phyloP scores from a whole-genome alignment of 345 rosid genomes.

The Eucalyptus erythrocorys region DNA sequence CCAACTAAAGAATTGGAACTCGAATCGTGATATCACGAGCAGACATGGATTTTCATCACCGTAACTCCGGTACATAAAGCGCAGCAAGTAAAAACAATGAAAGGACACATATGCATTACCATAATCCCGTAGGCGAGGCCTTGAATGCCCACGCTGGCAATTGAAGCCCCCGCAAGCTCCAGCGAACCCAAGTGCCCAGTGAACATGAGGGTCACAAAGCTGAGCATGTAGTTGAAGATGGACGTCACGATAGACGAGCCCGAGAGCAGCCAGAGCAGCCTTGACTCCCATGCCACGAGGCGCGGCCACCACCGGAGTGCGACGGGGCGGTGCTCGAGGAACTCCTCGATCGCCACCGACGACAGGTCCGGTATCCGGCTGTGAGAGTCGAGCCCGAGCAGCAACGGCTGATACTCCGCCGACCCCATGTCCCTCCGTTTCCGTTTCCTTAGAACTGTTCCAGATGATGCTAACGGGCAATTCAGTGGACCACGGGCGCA shows the following conservation, averaged over 20 bases:
- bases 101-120: slow-evolving; percentile 16
- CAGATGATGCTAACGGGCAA: neutral
- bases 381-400: slow-evolving; percentile 46
- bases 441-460: neutral
- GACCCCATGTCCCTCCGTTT: slow-evolving; percentile 10
- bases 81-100: neutral
- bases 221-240: slow-evolving; percentile 70
- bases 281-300: slow-evolving; percentile 69
- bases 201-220: slow-evolving; percentile 71
- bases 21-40: neutral
- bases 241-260: slow-evolving; percentile 66
- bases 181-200: slow-evolving; percentile 65
- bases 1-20: neutral
- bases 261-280: slow-evolving; percentile 67
- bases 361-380: slow-evolving; percentile 40
- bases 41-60: neutral
- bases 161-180: slow-evolving; percentile 84
- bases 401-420: slow-evolving; percentile 25
- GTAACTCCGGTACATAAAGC: neutral
- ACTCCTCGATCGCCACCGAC: slow-evolving; percentile 55
- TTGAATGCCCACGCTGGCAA: slow-evolving; percentile 82
- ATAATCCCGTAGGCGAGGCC: slow-evolving; percentile 95
- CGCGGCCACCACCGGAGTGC: slow-evolving; percentile 61
- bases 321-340: slow-evolving; percentile 23
- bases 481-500: neutral